These are phyloP conservation scores for Fusarium mangiferae DNA, from an alignment of 2,329 filamentous ascomycete genomes.

Conservation along the genomic window DNA sequence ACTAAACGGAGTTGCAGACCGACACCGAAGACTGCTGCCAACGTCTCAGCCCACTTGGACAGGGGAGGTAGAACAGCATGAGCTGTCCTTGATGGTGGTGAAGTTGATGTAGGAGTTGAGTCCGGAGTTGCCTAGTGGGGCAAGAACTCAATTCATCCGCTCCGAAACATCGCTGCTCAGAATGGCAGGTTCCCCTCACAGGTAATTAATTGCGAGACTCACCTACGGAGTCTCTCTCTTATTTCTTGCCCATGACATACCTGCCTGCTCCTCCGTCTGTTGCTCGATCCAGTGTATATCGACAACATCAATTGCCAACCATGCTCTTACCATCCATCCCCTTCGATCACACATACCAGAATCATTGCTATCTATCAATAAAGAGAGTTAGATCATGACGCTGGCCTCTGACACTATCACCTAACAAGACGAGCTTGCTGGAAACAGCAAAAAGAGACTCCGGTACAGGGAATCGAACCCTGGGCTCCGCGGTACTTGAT, in stretches of 20 bases:
- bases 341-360: background rate
- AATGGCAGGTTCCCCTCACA: background rate
- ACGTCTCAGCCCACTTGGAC: background rate
- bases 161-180: background rate
- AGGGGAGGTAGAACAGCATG: background rate
- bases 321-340: background rate
- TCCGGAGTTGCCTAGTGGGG: background rate
- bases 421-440: background rate
- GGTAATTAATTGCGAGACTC: background rate
- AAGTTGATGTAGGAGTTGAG: background rate
- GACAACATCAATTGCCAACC: background rate
- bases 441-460: background rate
- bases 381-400: background rate
- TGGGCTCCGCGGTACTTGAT: conserved; percentile 25
- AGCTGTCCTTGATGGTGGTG: background rate
- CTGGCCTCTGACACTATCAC: background rate
- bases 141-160: background rate
- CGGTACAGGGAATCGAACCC: conserved; percentile 32
- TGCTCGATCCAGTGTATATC: background rate
- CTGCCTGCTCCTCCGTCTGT: background rate
- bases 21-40: background rate
- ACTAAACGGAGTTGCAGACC: background rate
- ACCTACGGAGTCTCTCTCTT: background rate
- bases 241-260: background rate
- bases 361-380: background rate